Evolutionary conservation across 2,329 filamentous ascomycete species (phyloP).

Genomic region (Pseudogymnoascus sp.): DNA sequence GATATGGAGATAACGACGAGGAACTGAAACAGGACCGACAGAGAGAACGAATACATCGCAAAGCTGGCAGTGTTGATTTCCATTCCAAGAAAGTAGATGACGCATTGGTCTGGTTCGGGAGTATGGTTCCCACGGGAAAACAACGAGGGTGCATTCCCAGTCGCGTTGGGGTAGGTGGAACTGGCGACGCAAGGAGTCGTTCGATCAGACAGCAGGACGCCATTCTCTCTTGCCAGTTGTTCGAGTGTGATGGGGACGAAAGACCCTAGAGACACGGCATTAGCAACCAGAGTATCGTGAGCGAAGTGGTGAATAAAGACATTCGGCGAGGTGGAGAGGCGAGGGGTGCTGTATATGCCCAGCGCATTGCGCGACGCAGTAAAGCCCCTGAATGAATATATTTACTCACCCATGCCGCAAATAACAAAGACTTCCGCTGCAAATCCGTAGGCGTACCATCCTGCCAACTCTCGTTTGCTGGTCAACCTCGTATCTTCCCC

Average conservation of each 20-base stretch:
- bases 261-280: conserved; percentile 49
- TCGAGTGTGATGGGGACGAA: conserved; percentile 96
- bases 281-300: conserved; percentile 19
- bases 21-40: conserved; percentile 82
- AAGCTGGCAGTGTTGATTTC: conserved; percentile 95
- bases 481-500: conserved; percentile 87
- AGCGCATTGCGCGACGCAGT: background rate
- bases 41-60: conserved; percentile 95
- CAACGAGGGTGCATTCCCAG: conserved; percentile 20
- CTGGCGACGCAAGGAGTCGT: conserved; percentile 64
- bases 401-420: conserved; percentile 65
- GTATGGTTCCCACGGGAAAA: background rate
- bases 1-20: conserved; percentile 93
- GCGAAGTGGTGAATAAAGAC: conserved; percentile 15
- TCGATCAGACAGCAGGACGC: conserved; percentile 72
- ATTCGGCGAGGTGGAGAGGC: background rate
- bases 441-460: conserved; percentile 96
- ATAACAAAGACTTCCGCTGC: conserved; percentile 95
- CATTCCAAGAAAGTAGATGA: conserved; percentile 71
- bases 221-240: conserved; percentile 84
- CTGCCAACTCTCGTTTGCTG: conserved; percentile 74
- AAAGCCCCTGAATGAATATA: conserved; percentile 1
- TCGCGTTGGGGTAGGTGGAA: conserved; percentile 31
- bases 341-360: background rate
- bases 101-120: conserved; percentile 50